Conservation (phyloP, 2,329 filamentous ascomycete genomes). For the Colletotrichum truncatum region DNA sequence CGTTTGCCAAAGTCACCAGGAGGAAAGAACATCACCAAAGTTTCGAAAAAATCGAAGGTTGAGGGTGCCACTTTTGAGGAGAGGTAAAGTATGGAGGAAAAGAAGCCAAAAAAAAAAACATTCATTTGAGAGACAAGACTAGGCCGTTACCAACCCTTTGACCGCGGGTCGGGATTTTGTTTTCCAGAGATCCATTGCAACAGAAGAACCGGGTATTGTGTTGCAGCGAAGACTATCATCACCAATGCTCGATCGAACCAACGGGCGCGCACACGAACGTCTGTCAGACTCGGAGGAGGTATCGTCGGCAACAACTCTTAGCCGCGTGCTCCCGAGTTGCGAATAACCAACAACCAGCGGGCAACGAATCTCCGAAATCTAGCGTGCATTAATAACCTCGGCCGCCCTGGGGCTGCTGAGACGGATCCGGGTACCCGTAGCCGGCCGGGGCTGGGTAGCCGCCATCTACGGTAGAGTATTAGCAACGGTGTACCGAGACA, state of each 20-base stretch:
- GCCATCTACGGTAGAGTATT: constrained; percentile 1
- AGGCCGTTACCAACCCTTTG: constrained; percentile 30
- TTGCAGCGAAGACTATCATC: constrained; percentile 33
- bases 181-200: constrained; percentile 33
- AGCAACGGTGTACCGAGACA: neutral
- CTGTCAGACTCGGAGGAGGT: constrained; percentile 31
- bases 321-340: constrained; percentile 23
- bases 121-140: constrained; percentile 30
- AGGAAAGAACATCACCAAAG: constrained; percentile 8
- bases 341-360: constrained; percentile 24
- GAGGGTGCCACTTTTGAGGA: neutral
- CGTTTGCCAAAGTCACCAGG: neutral
- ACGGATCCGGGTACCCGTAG: constrained; percentile 59
- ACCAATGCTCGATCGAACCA: constrained; percentile 35
- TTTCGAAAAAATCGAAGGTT: neutral
- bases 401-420: constrained; percentile 44
- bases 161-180: constrained; percentile 29
- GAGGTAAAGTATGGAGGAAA: constrained; percentile 28
- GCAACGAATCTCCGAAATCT: constrained; percentile 32
- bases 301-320: constrained; percentile 28
- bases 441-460: constrained; percentile 23
- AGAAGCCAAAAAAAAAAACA: constrained; percentile 29
- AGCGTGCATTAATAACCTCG: constrained; percentile 50
- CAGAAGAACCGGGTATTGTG: constrained; percentile 34
- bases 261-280: constrained; percentile 32